Evolutionary conservation across 257 asterid genomes (phyloP).

Genomic region (Solanum ahanhuiri): DNA sequence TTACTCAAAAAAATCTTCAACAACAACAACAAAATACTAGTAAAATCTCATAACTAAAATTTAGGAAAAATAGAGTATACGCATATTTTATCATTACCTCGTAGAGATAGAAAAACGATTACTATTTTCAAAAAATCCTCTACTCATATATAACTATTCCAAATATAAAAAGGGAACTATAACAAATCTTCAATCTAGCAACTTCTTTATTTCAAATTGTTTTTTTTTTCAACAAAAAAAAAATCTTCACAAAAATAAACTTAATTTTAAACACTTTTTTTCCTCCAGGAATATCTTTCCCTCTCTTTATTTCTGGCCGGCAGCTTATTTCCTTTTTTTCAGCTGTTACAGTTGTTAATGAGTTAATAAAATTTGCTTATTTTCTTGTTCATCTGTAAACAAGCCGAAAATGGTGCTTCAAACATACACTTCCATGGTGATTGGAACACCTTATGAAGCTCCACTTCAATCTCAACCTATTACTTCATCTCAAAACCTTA

Average conservation of each 20-base stretch:
- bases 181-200: not conserved
- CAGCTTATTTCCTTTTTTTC: not conserved
- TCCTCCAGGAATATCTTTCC: not conserved
- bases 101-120: rapidly evolving
- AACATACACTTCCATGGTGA: constrained; percentile 12
- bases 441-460: not conserved
- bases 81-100: too few relatives aligned
- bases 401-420: constrained; percentile 8
- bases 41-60: not conserved
- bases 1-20: not conserved
- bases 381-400: not conserved
- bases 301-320: not conserved
- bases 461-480: constrained; percentile 1
- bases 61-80: rapidly evolving
- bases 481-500: constrained; percentile 28
- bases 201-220: not conserved
- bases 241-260: not conserved
- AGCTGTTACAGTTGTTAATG: not conserved
- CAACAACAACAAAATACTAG: not conserved
- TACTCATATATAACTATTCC: not conserved
- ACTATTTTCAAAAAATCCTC: rapidly evolving
- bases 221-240: not conserved
- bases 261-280: not conserved
- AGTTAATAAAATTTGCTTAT: not conserved
- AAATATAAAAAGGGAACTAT: too few relatives aligned